Evolutionary conservation across 345 rosid species (phyloP), one percentile per base, ranked within the genome.

Genomic region (Arabidopsis arenosa): DNA sequence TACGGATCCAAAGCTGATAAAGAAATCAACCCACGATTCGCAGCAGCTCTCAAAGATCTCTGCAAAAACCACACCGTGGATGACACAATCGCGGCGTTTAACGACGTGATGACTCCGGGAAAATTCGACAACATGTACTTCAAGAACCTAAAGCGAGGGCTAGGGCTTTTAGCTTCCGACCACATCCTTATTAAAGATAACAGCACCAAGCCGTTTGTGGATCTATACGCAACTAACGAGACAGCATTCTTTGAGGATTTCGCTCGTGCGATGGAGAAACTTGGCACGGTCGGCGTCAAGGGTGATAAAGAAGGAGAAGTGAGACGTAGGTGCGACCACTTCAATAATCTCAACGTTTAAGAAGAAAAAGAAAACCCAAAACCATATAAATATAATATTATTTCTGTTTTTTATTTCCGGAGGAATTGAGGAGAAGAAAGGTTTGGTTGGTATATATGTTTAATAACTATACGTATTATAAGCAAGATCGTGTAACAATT

Each of bases 71-170:
- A 79, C 69, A 73, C 72, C 0, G 61, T 57, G 12, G 76, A 79
- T 45, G 74, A 64, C 37, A 68, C 84, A 11, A 80, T 85, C 75
- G 75, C 90, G 4, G 92, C 86, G 26, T 87, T 84, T 66, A 86
- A 86, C 56, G 92, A 87, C 55, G 82, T 83, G 45, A 73, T 81
- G 84, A 83, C 89, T 1, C 92, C 92, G 0, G 80, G 78, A 6
- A 87, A 85, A 58, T 84, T 87, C 23, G 91, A 87, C 15, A 84
- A 85, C 67, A 76, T 81, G 86, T 86, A 81, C 45, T 86, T 48
- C 81, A 66, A 72, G 82, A 86, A 84, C 68, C 56, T 86, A 56
- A 74, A 75, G 32, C 54, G 67, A 41, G 88, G 92, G 7, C 30
- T 87, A 48, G 89, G 84, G 32, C 53, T 83, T 13, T 63, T 87